These are phyloP conservation scores for Raffaelea arxii DNA, from an alignment of 2,329 filamentous ascomycete genomes.

Conservation along the genomic window DNA sequence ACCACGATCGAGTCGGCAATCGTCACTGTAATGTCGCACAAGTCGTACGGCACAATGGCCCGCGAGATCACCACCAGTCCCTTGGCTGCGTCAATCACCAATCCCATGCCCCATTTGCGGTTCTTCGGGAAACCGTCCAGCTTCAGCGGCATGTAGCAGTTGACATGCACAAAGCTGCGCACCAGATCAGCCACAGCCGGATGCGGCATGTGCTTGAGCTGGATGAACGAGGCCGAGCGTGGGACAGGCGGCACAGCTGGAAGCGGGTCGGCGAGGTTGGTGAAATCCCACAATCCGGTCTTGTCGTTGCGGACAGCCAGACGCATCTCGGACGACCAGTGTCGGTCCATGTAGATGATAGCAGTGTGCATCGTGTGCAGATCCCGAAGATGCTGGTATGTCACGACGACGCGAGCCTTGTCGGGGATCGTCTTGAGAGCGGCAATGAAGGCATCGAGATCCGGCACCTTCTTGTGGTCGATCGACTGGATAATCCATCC, in stretches of 20 bases:
- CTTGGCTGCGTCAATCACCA: slow-evolving; percentile 96
- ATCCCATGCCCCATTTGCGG: slow-evolving; percentile 85
- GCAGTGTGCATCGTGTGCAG: slow-evolving; percentile 89
- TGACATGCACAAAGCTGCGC: slow-evolving; percentile 87
- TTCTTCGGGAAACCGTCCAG: slow-evolving; percentile 96
- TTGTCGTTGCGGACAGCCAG: slow-evolving; percentile 82
- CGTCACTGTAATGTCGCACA: slow-evolving; percentile 92
- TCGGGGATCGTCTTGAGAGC: slow-evolving; percentile 84
- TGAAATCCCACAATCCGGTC: slow-evolving; percentile 91
- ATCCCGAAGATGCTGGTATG: slow-evolving; percentile 91
- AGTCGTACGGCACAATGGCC: slow-evolving; percentile 89
- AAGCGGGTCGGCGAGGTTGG: slow-evolving; percentile 70
- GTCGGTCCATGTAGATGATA: slow-evolving; percentile 85
- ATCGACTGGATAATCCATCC: slow-evolving; percentile 92
- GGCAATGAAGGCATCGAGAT: slow-evolving; percentile 80
- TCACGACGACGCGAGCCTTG: slow-evolving; percentile 76
- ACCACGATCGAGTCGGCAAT: slow-evolving; percentile 96
- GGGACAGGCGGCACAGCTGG: slow-evolving; percentile 63
- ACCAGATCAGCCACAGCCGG: slow-evolving; percentile 89
- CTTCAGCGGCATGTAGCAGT: slow-evolving; percentile 89
- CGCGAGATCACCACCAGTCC: slow-evolving; percentile 89
- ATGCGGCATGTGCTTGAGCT: slow-evolving; percentile 79
- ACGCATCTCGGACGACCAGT: slow-evolving; percentile 95
- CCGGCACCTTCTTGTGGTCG: slow-evolving; percentile 82
- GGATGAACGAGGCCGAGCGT: slow-evolving; percentile 80